Evolutionary conservation across 2,329 filamentous ascomycete species (phyloP), one percentile per base, ranked within the genome.

Genomic region (Colletotrichum sp.): DNA sequence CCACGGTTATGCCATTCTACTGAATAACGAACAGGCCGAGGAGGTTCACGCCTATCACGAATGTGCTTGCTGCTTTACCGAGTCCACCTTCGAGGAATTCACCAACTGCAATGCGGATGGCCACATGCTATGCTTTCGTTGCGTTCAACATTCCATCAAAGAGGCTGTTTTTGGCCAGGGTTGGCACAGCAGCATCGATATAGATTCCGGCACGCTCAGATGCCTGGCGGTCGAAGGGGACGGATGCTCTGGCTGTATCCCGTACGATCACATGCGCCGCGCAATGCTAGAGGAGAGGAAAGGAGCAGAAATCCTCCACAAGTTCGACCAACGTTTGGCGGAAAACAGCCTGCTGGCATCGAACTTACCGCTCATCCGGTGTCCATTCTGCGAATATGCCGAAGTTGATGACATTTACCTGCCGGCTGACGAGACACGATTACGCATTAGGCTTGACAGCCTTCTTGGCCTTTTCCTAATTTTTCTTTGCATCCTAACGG

Each of bases 151-250:
- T 78, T 93, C 96, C 13, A 90, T 96, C 75, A 94, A 93, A 66
- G 96, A 99, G 82, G 96, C 96, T 3, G 87, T 99, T 0, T 99
- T 98, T 82, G 97, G 97, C 0, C 97, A 99, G 83, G 95, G 95
- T 68, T 98, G 96, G 95, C 91, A 92, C 66, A 93, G 94, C 75
- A 97, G 92, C 80, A 93, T 98, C 79, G 91, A 97, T 81, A 85
- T 91, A 32, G 89, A 92, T 74, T 91, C 89, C 48, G 94, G 94
- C 48, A 96, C 95, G 0, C 88, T 99, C 70, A 92, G 91, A 76
- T 99, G 97, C 82, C 90, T 98, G n/a, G 95, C 96, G 2, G 93
- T 95, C 0, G 90, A 93, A 67, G 87, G 90, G 1, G 86, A 89
- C 60, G 92, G 91, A n/a, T 99, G 97, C 80, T 82, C 89, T 16